Evolutionary conservation across 2,329 filamentous ascomycete genomes (phyloP).

Genomic region (Ophiostoma quercus): DNA sequence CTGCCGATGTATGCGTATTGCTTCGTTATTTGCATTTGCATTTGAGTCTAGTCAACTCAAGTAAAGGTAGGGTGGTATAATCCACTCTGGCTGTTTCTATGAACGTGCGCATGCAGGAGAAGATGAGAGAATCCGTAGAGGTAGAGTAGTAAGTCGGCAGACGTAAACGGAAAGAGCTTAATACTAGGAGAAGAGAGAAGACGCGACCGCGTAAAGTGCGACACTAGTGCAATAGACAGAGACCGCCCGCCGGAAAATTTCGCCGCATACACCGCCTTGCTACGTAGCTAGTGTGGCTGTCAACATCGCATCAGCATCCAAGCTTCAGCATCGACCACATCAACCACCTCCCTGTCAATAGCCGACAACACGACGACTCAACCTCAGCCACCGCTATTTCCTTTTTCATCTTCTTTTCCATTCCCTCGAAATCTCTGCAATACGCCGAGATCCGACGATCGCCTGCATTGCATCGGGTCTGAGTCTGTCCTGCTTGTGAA

Average conservation of each 20-base stretch:
- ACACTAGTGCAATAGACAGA: not conserved
- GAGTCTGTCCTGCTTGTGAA: no score
- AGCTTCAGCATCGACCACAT: not conserved
- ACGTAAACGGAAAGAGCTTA: not conserved
- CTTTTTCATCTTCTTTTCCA: not conserved
- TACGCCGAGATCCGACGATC: not conserved
- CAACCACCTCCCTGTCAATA: constrained; percentile 6
- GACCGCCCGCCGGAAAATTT: constrained; percentile 8
- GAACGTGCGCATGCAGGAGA: constrained; percentile 5
- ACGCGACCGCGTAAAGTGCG: constrained; percentile 11
- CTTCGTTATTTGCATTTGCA: not conserved
- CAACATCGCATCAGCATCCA: no score
- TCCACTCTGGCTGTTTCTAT: not conserved
- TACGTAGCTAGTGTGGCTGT: no score
- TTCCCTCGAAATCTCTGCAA: not conserved
- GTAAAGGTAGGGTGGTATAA: not conserved
- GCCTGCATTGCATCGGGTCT: not conserved
- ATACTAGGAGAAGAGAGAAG: not conserved
- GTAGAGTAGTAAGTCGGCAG: not conserved
- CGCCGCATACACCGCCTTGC: not conserved
- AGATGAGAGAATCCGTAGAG: not conserved
- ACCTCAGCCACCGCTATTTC: not conserved
- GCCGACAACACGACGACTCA: not conserved
- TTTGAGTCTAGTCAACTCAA: no score
- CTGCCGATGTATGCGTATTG: constrained; percentile 8